Percentiles rank a stretch among this genome's conserved stretches.
phyloP scores from a whole-genome alignment of 768 basidiomycete genomes.

The Nidularia pulvinata region DNA sequence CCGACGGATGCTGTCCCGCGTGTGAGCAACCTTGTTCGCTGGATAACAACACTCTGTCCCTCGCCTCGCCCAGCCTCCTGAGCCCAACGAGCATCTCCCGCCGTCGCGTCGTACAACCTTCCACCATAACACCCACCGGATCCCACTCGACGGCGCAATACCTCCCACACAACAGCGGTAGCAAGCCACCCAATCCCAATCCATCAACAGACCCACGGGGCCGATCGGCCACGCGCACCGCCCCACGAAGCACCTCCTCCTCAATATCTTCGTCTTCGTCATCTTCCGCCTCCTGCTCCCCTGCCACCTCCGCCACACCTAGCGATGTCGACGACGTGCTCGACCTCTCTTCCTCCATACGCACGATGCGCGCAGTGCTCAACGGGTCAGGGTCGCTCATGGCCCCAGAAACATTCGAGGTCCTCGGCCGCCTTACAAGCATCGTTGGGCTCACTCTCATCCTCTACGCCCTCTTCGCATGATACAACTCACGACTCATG shows the following conservation, averaged over 20 bases:
- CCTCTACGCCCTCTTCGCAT: conserved; percentile 2
- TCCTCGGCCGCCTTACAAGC: conserved; percentile 4
- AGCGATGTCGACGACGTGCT: neutral
- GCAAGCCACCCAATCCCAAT: neutral
- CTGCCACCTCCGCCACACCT: neutral
- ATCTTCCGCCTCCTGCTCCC: neutral
- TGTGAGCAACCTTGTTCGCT: conserved; percentile 11
- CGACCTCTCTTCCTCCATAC: neutral
- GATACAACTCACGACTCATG: no score
- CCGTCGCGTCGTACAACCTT: neutral
- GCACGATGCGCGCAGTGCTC: neutral
- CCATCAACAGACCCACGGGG: neutral
- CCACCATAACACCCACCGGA: neutral
- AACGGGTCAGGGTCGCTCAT: neutral
- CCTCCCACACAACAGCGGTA: no score
- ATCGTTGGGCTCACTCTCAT: conserved; percentile 6
- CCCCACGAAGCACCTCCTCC: neutral
- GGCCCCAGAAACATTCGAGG: neutral
- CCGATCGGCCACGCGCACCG: neutral
- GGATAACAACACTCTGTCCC: neutral
- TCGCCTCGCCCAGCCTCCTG: neutral
- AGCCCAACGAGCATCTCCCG: neutral
- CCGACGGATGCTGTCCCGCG: conserved; percentile 15
- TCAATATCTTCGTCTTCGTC: neutral
- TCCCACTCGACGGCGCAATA: neutral